These are phyloP conservation scores for Luffa aegyptiaca DNA, from an alignment of 306 rosid genomes.

Conservation along the genomic window DNA sequence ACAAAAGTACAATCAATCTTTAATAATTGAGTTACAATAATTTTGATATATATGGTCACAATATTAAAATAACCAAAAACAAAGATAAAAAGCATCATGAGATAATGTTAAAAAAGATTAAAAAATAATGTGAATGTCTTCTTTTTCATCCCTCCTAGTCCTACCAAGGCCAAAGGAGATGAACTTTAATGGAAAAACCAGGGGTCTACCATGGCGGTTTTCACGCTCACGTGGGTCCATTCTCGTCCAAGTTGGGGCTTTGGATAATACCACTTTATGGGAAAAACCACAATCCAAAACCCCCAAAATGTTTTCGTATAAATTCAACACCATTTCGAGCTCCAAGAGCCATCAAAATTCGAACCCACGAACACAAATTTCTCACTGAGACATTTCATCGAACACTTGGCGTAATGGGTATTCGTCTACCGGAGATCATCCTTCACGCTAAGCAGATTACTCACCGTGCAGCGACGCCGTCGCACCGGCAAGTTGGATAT, in stretches of 20 bases:
- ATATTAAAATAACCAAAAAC: background rate
- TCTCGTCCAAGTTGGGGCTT: constrained; percentile 8
- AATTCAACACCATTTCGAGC: background rate
- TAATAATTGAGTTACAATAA: background rate
- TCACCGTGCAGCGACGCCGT: constrained; percentile 10
- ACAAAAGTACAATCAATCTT: background rate
- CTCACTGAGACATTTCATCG: background rate
- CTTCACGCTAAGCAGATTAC: constrained; percentile 21
- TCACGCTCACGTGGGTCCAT: background rate
- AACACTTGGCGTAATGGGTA: constrained; percentile 17
- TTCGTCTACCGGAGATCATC: constrained; percentile 19
- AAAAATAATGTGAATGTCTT: background rate
- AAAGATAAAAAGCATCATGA: background rate
- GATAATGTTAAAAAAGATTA: background rate
- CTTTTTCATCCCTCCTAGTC: background rate
- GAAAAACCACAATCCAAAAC: background rate
- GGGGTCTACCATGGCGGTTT: constrained; percentile 17
- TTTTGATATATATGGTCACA: background rate
- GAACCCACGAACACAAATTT: background rate
- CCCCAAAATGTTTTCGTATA: background rate
- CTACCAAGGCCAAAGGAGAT: background rate
- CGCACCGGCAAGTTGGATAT: constrained; percentile 9
- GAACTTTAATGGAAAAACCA: constrained; percentile 7
- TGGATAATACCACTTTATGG: background rate
- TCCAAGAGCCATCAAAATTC: background rate